A percentile compares a stretch with the other conserved stretches of the same genome.
phyloP scores from a whole-genome alignment of 2,329 filamentous ascomycete genomes.

The Neonectria ditissima region DNA sequence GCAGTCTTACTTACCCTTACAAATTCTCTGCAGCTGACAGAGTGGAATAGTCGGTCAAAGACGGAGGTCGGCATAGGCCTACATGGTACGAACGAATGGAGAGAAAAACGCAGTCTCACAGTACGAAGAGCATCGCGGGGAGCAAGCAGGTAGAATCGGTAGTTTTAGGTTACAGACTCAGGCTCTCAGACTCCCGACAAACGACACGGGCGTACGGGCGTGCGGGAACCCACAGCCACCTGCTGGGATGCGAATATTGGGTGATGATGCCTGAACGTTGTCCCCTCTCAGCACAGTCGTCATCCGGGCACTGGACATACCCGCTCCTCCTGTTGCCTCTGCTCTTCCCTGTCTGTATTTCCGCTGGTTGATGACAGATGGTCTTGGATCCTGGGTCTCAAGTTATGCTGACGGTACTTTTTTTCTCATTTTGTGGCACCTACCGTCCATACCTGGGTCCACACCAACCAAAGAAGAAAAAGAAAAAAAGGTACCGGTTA shows the following conservation, averaged over 20 bases:
- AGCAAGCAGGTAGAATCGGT: slow-evolving; percentile 8
- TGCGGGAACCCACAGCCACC: slow-evolving; percentile 11
- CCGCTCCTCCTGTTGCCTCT: slow-evolving; percentile 10
- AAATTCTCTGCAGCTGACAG: slow-evolving; percentile 2
- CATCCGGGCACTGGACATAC: slow-evolving; percentile 16
- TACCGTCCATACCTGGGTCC: background rate
- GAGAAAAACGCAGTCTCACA: slow-evolving; percentile 1
- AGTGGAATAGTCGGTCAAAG: slow-evolving; percentile 4
- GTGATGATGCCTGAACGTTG: background rate
- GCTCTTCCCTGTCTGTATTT: slow-evolving; percentile 14
- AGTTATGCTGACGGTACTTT: slow-evolving; percentile 22
- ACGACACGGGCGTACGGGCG: background rate
- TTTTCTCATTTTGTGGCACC: background rate
- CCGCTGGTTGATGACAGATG: slow-evolving; percentile 8
- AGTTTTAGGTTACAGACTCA: background rate
- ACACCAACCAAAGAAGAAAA: slow-evolving; percentile 1
- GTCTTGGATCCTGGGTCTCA: background rate
- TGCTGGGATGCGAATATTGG: background rate
- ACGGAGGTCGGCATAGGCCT: background rate
- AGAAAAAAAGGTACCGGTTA: slow-evolving; percentile 6
- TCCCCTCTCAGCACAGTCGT: background rate
- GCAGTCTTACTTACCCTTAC: background rate
- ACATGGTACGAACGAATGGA: background rate
- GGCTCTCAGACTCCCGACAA: background rate
- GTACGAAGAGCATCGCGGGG: background rate